phyloP scores from a whole-genome alignment of 2,329 filamentous ascomycete genomes.

The Aspergillus pseudoterreus region DNA sequence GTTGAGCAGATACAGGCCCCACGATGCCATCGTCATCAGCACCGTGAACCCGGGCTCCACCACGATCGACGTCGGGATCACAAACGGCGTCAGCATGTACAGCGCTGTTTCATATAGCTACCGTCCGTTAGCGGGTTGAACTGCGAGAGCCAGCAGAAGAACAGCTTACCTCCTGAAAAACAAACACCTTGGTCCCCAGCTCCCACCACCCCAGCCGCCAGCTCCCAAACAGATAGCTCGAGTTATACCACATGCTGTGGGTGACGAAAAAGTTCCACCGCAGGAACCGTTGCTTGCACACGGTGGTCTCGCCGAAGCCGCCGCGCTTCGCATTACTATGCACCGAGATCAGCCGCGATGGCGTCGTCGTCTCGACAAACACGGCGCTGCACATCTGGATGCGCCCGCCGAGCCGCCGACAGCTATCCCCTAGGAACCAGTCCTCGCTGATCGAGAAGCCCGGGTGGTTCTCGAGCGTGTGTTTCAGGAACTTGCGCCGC shows the following conservation, averaged over 20 bases:
- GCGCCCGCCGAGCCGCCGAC: slow-evolving; percentile 42
- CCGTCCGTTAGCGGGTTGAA: too few relatives aligned
- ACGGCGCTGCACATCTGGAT: slow-evolving; percentile 49
- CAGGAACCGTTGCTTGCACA: slow-evolving; percentile 50
- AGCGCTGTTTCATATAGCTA: slow-evolving; percentile 46
- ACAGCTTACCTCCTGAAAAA: slow-evolving; percentile 41
- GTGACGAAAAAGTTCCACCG: slow-evolving; percentile 54
- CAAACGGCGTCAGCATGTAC: slow-evolving; percentile 45
- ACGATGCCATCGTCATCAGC: slow-evolving; percentile 34
- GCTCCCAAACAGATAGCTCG: slow-evolving; percentile 43
- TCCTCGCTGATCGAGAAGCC: slow-evolving; percentile 51
- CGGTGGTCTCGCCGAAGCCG: slow-evolving; percentile 52
- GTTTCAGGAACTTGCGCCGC: slow-evolving; percentile 46
- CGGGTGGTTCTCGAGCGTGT: slow-evolving; percentile 47
- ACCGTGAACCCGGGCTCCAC: slow-evolving; percentile 41
- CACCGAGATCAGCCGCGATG: slow-evolving; percentile 40
- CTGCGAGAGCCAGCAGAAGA: too few relatives aligned
- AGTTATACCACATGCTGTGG: slow-evolving; percentile 47
- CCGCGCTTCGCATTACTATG: slow-evolving; percentile 39
- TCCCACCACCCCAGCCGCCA: slow-evolving; percentile 51
- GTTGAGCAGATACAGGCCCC: slow-evolving; percentile 43
- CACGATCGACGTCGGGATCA: slow-evolving; percentile 45
- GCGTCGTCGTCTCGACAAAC: slow-evolving; percentile 52
- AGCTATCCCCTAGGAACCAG: slow-evolving; percentile 52
- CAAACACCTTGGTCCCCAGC: slow-evolving; percentile 49